Evolutionary conservation across 169 alveolate species (phyloP), one percentile per base, ranked within the genome.

Genomic region (Cryptosporidium parvum): DNA sequence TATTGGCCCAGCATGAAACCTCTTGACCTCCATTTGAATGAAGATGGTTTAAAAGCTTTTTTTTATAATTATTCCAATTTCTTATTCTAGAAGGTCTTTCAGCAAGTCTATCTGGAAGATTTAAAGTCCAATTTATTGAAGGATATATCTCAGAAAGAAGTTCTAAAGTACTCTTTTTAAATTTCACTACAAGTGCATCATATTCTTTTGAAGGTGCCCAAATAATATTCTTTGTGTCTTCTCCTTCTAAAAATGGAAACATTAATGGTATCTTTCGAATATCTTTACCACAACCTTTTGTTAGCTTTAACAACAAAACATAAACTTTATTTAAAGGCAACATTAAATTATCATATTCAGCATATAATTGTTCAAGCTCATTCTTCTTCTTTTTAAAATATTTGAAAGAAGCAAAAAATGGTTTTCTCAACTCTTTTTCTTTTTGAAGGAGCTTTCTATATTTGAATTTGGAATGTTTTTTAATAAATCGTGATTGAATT

Each of bases 231-330:
- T 9, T 62, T 0, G 52, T 26, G 3, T 80, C 75, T 26, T 37
- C 65, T 26, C 89, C 89, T 67, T 80, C 89, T 2, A 80, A 21
- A 16, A 80, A 80, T 7, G 89, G 89, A 80, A 62, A 80, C 75
- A 80, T 35, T 21, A 80, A 7, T 1, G 89, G 89, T 44, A 61
- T 80, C 44, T 31, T 70, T 16, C 73, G 39, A 21, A 7, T n/a
- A 16, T 39, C 56, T 10, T 6, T 21, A n/a, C 29, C 42, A 33
- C 89, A 80, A 12, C 65, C 21, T 29, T 59, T 29, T 14, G 89
- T 80, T 1, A 59, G 48, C 29, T 62, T 31, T 21, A 80, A 29
- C 65, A 80, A 21, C 1, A 1, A 58, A 2, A 5, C 4, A 51
- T 80, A 67, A 1, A 80, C 42, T 8, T 23, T 67, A 65, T 80